Evolutionary conservation across 345 rosid species (phyloP).

Genomic region (Tarenaya hassleriana): DNA sequence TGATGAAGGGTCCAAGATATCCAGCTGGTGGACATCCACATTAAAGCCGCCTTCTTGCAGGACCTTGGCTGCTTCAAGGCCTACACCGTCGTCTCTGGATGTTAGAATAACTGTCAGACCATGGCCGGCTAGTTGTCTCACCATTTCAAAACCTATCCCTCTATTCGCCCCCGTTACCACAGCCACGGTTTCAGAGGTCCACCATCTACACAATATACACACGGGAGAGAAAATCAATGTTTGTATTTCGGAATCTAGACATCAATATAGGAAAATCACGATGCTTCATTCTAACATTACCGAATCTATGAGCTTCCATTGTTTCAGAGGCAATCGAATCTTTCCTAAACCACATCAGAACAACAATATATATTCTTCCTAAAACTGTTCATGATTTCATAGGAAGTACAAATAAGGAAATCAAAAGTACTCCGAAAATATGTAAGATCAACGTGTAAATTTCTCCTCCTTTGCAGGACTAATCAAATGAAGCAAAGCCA

Average conservation of each 20-base stretch:
- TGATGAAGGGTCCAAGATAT: constrained; percentile 54
- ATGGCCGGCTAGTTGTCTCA: constrained; percentile 77
- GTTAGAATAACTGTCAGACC: constrained; percentile 74
- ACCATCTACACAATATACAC: constrained; percentile 52
- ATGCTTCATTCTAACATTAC: neutral
- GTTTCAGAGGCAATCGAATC: neutral
- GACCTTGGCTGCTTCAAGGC: constrained; percentile 73
- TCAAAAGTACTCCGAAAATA: no score
- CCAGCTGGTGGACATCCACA: constrained; percentile 75
- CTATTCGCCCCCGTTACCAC: constrained; percentile 90
- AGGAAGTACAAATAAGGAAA: no score
- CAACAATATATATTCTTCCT: neutral
- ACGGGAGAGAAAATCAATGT: neutral
- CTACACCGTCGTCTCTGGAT: constrained; percentile 64
- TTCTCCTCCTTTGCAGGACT: no score
- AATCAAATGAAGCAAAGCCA: neutral
- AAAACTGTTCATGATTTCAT: no score
- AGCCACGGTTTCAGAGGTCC: constrained; percentile 79
- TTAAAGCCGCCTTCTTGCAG: constrained; percentile 76
- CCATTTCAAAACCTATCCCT: constrained; percentile 93
- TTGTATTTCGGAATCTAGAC: neutral
- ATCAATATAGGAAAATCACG: neutral
- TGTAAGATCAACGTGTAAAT: no score
- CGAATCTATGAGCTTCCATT: neutral
- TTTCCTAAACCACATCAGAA: neutral